phyloP scores from a whole-genome alignment of 2,329 filamentous ascomycete genomes.

The Corynespora cassiicola region DNA sequence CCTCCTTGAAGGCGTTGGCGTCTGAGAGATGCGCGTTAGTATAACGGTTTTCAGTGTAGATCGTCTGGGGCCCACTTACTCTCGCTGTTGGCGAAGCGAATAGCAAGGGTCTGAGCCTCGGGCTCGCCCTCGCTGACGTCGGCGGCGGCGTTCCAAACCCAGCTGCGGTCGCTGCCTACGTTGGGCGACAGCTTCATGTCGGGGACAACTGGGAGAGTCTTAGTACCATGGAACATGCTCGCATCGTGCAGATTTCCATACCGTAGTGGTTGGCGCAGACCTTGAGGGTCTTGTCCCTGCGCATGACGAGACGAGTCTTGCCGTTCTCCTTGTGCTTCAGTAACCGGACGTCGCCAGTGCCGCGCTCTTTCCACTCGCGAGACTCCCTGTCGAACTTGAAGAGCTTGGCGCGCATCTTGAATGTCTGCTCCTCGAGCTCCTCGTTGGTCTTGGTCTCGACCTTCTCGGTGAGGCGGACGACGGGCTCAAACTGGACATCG shows the following conservation, averaged over 20 bases:
- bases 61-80: slow-evolving; percentile 66
- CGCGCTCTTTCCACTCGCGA: slow-evolving; percentile 98
- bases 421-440: slow-evolving; percentile 94
- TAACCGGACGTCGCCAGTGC: slow-evolving; percentile 93
- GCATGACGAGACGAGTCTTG: slow-evolving; percentile 98
- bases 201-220: slow-evolving; percentile 73
- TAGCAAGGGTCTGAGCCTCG: slow-evolving; percentile 93
- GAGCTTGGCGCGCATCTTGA: slow-evolving; percentile 99
- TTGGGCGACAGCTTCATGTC: slow-evolving; percentile 99
- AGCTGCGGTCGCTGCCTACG: slow-evolving; percentile 96
- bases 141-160: slow-evolving; percentile 98
- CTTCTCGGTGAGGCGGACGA: slow-evolving; percentile 95
- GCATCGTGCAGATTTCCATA: slow-evolving; percentile 56
- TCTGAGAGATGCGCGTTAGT: slow-evolving; percentile 61
- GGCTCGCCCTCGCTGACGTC: slow-evolving; percentile 98
- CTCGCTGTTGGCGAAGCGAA: slow-evolving; percentile 96
- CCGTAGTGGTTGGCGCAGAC: slow-evolving; percentile 99
- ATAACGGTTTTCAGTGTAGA: slow-evolving; percentile 19
- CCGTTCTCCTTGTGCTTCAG: slow-evolving; percentile 99
- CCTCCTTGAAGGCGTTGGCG: slow-evolving; percentile 96
- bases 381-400: slow-evolving; percentile 95
- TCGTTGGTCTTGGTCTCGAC: slow-evolving; percentile 98
- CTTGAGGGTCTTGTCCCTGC: slow-evolving; percentile 99
- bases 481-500: slow-evolving; percentile 96
- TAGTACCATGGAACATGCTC: slow-evolving; percentile 23